Conservation (phyloP, 345 rosid species). For the Linum usitatissimum region DNA sequence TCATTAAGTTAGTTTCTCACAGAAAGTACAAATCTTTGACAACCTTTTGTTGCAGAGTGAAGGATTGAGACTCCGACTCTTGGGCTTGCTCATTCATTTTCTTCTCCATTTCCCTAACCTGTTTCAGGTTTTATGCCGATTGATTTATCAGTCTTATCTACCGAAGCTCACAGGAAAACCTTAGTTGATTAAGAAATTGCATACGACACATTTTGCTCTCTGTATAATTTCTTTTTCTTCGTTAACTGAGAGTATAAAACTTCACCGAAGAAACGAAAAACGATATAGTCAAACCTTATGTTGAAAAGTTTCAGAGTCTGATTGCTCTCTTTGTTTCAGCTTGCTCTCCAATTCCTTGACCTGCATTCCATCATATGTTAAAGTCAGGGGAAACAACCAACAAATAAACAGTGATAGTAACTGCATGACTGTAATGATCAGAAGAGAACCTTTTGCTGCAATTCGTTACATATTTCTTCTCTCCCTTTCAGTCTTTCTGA, state of each 20-base stretch:
- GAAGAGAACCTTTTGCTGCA: constrained; percentile 27
- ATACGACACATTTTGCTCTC: too few species aligned
- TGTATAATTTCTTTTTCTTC: too few species aligned
- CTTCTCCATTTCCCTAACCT: constrained; percentile 25
- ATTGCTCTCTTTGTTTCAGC: constrained; percentile 16
- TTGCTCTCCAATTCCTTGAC: constrained; percentile 16
- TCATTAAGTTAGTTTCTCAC: neutral
- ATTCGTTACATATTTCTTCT: constrained; percentile 24
- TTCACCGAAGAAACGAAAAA: too few species aligned
- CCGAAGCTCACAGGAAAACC: too few species aligned
- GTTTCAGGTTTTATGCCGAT: too few species aligned
- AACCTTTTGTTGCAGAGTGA: constrained; percentile 31
- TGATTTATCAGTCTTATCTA: too few species aligned
- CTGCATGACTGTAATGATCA: neutral
- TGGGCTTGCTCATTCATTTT: constrained; percentile 19
- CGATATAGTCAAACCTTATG: constrained; percentile 4
- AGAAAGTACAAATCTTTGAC: neutral
- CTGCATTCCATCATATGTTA: constrained; percentile 6
- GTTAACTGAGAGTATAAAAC: too few species aligned
- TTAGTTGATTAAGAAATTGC: too few species aligned
- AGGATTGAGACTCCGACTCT: constrained; percentile 21
- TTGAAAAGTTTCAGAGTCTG: constrained; percentile 11
- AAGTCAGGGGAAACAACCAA: neutral
- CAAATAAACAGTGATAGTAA: neutral
- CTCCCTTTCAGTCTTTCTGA: constrained; percentile 28